Evolutionary conservation across 805 yeast species (phyloP).

Genomic region (Hanseniaspora vineae): DNA sequence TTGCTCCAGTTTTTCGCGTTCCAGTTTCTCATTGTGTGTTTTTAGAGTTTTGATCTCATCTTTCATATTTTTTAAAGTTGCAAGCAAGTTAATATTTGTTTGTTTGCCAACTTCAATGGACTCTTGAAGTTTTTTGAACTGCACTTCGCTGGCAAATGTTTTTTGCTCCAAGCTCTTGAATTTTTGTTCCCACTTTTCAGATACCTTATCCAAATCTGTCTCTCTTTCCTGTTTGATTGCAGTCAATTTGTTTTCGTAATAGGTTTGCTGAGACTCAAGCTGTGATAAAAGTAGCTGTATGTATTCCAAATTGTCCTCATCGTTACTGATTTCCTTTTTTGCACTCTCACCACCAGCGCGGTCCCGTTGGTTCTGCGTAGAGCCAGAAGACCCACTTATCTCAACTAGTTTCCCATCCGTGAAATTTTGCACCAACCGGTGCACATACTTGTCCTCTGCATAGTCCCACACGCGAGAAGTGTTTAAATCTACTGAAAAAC

Average conservation of each 20-base stretch:
- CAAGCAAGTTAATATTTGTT: neutral
- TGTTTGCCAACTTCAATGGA: neutral
- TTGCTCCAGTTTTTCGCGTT: conserved; percentile 33
- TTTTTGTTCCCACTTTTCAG: conserved; percentile 10
- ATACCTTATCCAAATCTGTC: conserved; percentile 7
- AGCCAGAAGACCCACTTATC: conserved; percentile 28
- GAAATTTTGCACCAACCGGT: conserved; percentile 70
- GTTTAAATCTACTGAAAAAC: conserved; percentile 78
- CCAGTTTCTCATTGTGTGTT: conserved; percentile 22
- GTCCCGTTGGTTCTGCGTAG: neutral
- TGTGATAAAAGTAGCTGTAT: conserved; percentile 69
- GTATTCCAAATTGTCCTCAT: conserved; percentile 55
- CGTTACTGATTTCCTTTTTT: conserved; percentile 22
- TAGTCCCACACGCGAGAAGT: conserved; percentile 93
- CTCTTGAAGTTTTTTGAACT: neutral
- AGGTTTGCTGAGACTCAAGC: conserved; percentile 74
- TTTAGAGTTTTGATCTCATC: conserved; percentile 27
- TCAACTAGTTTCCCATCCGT: conserved; percentile 86
- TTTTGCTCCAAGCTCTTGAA: conserved; percentile 10
- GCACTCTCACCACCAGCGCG: neutral
- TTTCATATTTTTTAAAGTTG: conserved; percentile 25
- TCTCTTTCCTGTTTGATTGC: conserved; percentile 18
- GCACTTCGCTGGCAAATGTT: conserved; percentile 9
- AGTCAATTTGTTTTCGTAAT: conserved; percentile 47
- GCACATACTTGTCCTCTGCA: conserved; percentile 83